Conservation (phyloP, 169 alveolate genomes). For the Cyclospora cayetanensis region DNA sequence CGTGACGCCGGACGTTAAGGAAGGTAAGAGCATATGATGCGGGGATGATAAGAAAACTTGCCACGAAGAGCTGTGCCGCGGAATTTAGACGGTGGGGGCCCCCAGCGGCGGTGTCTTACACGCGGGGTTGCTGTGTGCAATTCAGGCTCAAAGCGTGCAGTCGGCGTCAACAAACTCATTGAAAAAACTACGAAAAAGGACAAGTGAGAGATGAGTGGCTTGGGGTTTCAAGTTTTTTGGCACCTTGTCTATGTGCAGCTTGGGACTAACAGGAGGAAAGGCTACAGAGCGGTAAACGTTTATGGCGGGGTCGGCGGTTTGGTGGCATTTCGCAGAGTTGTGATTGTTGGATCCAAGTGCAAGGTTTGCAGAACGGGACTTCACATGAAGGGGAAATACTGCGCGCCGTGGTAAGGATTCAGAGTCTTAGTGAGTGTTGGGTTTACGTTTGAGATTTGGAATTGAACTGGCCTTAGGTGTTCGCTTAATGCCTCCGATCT, state of each 20-base stretch:
- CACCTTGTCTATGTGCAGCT: background rate
- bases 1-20: slow-evolving; percentile 70
- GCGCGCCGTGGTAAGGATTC: slow-evolving; percentile 71
- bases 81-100: background rate
- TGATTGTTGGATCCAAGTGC: slow-evolving; percentile 71
- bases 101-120: background rate
- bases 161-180: slow-evolving; percentile 71
- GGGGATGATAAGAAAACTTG: background rate
- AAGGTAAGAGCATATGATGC: background rate
- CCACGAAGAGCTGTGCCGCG: background rate
- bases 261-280: background rate
- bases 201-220: slow-evolving; percentile 50
- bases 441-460: background rate
- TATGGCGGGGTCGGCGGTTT: slow-evolving; percentile 34
- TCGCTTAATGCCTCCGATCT: background rate
- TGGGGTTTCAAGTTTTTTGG: background rate
- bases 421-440: no score
- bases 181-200: slow-evolving; percentile 70
- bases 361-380: slow-evolving; percentile 66
- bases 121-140: background rate
- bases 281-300: background rate
- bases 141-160: slow-evolving; percentile 69
- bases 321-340: slow-evolving; percentile 44
- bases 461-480: background rate
- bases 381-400: slow-evolving; percentile 72